These are phyloP conservation scores for Calonectria ilicicola DNA, from an alignment of 2,329 filamentous ascomycete species.

Conservation along the genomic window DNA sequence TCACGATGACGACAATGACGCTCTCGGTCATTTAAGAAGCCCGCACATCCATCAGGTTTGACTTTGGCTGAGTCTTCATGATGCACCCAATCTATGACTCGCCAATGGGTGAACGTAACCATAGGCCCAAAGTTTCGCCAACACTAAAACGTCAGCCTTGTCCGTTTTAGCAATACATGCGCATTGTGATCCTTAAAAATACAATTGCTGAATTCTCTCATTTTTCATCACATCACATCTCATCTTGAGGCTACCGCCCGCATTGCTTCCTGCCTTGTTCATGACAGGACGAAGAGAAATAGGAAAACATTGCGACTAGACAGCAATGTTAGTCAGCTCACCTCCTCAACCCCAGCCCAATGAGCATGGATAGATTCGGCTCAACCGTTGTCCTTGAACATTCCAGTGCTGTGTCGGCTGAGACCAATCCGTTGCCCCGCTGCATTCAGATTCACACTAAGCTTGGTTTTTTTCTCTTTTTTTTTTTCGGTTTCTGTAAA, in stretches of 20 bases:
- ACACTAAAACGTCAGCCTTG: slow-evolving; percentile 71
- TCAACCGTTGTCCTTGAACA: slow-evolving; percentile 62
- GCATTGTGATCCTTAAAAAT: slow-evolving; percentile 60
- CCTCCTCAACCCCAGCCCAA: slow-evolving; percentile 69
- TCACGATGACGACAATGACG: slow-evolving; percentile 49
- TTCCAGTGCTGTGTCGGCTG: slow-evolving; percentile 48
- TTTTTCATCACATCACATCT: slow-evolving; percentile 75
- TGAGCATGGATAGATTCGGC: slow-evolving; percentile 73
- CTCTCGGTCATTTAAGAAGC: slow-evolving; percentile 44
- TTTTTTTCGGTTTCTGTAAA: too few species aligned
- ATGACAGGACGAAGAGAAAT: slow-evolving; percentile 67
- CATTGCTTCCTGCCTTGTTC: too few species aligned
- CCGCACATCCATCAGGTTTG: slow-evolving; percentile 26
- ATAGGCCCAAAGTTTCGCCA: slow-evolving; percentile 73
- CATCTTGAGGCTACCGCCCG: slow-evolving; percentile 78
- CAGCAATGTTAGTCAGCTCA: slow-evolving; percentile 68
- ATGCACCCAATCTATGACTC: slow-evolving; percentile 72
- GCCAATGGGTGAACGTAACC: slow-evolving; percentile 67
- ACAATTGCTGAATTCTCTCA: slow-evolving; percentile 72
- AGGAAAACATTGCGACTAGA: slow-evolving; percentile 60
- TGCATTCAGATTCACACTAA: slow-evolving; percentile 56
- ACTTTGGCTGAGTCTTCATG: slow-evolving; percentile 46
- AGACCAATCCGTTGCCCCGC: slow-evolving; percentile 61
- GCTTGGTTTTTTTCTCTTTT: slow-evolving; percentile 27
- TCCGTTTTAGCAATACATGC: slow-evolving; percentile 55